Percentiles rank a stretch among this genome's conserved stretches.
phyloP scores from a whole-genome alignment of 83 land plant species.

The Larix sibirica region DNA sequence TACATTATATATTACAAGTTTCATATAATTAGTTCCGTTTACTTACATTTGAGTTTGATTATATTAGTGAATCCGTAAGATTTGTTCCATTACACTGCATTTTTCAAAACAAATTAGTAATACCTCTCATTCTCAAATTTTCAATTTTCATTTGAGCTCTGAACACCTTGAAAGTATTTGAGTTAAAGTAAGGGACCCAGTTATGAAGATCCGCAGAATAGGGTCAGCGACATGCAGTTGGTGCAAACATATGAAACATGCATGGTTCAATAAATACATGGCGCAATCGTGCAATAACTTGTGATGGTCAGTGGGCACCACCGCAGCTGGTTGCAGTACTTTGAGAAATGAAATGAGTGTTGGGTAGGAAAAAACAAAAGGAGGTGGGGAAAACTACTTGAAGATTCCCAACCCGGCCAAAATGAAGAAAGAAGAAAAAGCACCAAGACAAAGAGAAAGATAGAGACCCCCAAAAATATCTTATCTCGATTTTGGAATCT shows the following conservation, averaged over 20 bases:
- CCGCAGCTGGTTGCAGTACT: neutral
- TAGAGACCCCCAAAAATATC: neutral
- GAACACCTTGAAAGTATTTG: too few relatives aligned
- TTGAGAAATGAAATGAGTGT: neutral
- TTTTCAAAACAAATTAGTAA: neutral
- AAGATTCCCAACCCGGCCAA: constrained; percentile 4
- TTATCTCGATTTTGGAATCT: constrained; percentile 1
- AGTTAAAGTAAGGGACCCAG: neutral
- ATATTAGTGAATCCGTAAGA: neutral
- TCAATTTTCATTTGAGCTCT: neutral
- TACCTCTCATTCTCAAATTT: neutral
- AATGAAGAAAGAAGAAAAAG: neutral
- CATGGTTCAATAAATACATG: neutral
- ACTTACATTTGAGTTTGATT: neutral
- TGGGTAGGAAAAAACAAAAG: neutral
- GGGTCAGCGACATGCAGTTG: neutral
- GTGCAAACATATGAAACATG: neutral
- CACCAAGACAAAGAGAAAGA: neutral
- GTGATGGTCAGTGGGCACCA: neutral
- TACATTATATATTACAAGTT: too few relatives aligned
- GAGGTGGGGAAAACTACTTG: neutral
- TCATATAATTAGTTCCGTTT: neutral
- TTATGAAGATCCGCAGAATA: neutral
- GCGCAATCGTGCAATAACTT: neutral
- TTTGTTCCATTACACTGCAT: too few relatives aligned